Base-by-base conservation (phyloP, 371 early-diverging fungal species). In the Zychaea mexicana region DNA sequence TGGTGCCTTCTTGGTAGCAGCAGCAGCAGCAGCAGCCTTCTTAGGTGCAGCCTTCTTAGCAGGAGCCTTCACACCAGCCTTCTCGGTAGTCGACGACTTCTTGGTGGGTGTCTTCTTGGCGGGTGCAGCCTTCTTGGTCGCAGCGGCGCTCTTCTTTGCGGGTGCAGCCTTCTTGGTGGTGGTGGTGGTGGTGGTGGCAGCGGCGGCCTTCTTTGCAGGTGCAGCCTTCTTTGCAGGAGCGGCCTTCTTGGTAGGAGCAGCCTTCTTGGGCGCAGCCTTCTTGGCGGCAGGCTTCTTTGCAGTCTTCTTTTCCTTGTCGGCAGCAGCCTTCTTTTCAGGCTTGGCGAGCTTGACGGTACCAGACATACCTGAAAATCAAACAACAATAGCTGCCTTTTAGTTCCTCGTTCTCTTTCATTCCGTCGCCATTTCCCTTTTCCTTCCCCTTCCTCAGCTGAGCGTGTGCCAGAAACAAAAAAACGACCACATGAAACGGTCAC, bases 341-440 rank as follows among this genome's bases (percentile, higher is more conserved):
- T 89, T 90, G 66, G 77, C 85, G 57, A 93, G 75, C 79, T 91
- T 92, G 64, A 90, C 81, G 47, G 89, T 84, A 52, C 91, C 90
- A 64, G 83, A 84, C 66, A 83, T 78, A 64, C 83, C 83, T 78
- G 52, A 22, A 3, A 47, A 28, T 19, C 24, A 49, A 15, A 9
- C 38, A 36, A 36, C 15, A 36, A 36, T 15, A 7, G 7, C 38
- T 36, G 7, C 15, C 38, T 36, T 15, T 36, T 7, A 9, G 38
- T 36, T 36, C 38, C 38, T 36, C 15, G 24, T 32, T 38, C 42
- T 0, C 42, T 3, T 42, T n/a, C n/a, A 17, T 42, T 42, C 15
- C 15, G 10, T 13, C n/a, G 8, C 39, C n/a, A 15, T 39, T 4
- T n/a, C n/a, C n/a, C 39, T 13, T 15, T 39, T 15, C n/a, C 39